Evolutionary conservation across 225 moss, liverwort and hornwort genomes (phyloP).

Genomic region (Ulota crispa): DNA sequence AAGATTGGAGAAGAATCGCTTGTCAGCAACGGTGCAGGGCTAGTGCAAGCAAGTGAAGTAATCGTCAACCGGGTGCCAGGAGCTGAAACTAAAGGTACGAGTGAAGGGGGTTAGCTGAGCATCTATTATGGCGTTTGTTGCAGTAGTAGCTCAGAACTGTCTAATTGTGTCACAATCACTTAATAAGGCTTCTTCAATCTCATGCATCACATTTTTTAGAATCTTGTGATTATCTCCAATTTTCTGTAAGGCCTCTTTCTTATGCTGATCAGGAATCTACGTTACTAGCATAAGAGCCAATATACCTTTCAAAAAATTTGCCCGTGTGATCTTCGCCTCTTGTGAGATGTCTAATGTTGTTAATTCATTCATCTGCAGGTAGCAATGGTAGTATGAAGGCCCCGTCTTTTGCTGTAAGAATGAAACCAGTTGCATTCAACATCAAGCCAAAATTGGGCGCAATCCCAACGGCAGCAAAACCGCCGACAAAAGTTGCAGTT

Average conservation of each 20-base stretch:
- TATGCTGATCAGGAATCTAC: neutral
- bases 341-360: neutral
- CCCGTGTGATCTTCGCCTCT: neutral
- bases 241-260: neutral
- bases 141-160: neutral
- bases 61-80: conserved; percentile 35
- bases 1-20: conserved; percentile 41
- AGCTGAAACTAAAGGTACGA: conserved; percentile 43
- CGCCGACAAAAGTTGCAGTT: neutral
- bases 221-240: neutral
- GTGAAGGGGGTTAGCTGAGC: neutral
- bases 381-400: conserved; percentile 20
- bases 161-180: neutral
- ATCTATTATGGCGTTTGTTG: conserved; percentile 5
- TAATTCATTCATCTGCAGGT: conserved; percentile 29
- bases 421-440: conserved; percentile 51
- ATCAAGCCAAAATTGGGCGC: conserved; percentile 42
- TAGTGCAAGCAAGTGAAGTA: conserved; percentile 32
- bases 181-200: neutral
- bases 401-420: conserved; percentile 48
- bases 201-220: neutral
- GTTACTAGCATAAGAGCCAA: neutral
- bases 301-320: neutral
- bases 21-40: conserved; percentile 25
- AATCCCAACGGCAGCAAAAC: conserved; percentile 13